Percentiles rank a stretch among this genome's conserved stretches.
These are phyloP conservation scores for Aspergillus brasiliensis DNA, from an alignment of 2,329 filamentous ascomycete species.

Conservation along the genomic window DNA sequence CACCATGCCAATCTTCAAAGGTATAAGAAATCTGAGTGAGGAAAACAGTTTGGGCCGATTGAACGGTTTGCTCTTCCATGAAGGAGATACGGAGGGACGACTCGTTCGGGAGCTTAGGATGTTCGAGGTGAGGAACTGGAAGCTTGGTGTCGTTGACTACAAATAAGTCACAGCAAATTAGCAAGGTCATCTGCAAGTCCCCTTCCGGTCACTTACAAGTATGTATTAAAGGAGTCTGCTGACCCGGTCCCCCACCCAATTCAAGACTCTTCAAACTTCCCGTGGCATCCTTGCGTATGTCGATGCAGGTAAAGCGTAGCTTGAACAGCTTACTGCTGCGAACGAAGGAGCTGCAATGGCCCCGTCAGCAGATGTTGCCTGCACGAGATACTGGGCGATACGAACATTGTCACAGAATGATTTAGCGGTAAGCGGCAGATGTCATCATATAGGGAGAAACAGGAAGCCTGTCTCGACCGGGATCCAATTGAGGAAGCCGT, in stretches of 20 bases:
- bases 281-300: conserved; percentile 42
- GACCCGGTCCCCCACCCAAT: conserved; percentile 40
- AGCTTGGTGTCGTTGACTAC: conserved; percentile 40
- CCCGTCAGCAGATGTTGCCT: neutral
- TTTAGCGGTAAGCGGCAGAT: conserved; percentile 33
- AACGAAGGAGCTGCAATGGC: conserved; percentile 37
- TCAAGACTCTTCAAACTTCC: conserved; percentile 41
- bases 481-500: conserved; percentile 26
- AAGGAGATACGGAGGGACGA: conserved; percentile 44
- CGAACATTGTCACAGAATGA: conserved; percentile 39
- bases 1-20: conserved; percentile 47
- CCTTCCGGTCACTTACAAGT: conserved; percentile 34
- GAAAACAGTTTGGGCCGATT: conserved; percentile 41
- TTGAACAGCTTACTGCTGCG: conserved; percentile 44
- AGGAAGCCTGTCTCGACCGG: conserved; percentile 32
- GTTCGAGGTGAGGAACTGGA: conserved; percentile 47
- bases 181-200: neutral
- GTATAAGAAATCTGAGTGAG: conserved; percentile 44
- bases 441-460: conserved; percentile 33
- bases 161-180: neutral
- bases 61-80: conserved; percentile 47
- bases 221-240: conserved; percentile 41
- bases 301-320: conserved; percentile 41
- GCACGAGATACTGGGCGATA: neutral
- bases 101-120: conserved; percentile 39